phyloP scores from a whole-genome alignment of 148 eudicot species.

The Chenopodium formosanum region DNA sequence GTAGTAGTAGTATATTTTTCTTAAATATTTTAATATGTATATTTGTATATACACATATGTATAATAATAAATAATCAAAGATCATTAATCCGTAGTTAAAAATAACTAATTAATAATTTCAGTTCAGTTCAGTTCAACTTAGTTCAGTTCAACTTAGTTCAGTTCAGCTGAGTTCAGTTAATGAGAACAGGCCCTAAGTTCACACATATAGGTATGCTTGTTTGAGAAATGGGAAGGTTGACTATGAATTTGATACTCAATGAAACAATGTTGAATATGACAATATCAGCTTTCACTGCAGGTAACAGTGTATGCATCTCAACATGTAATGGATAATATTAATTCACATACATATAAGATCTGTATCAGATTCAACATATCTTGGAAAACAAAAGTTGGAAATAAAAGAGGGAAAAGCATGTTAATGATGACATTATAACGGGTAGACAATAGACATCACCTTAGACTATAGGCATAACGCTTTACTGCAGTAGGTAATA shows the following conservation, averaged over 20 bases:
- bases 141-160: no score
- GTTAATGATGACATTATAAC: conserved; percentile 32
- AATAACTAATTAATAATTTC: no score
- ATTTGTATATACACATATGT: no score
- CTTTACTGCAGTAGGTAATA: conserved; percentile 20
- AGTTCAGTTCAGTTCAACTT: no score
- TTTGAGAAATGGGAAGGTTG: no score
- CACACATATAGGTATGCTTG: no score
- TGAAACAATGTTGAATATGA: not conserved
- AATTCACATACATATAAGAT: not conserved
- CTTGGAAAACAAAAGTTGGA: not conserved
- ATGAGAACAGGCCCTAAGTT: no score
- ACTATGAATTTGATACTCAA: not conserved
- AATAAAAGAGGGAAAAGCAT: not conserved
- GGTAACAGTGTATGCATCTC: not conserved
- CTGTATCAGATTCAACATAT: not conserved
- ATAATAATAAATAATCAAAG: no score
- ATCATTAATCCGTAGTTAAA: no score
- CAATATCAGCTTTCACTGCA: not conserved
- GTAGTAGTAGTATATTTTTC: no score
- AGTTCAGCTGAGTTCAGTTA: no score
- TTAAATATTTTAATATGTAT: no score
- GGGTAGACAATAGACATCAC: conserved; percentile 7
- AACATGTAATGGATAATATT: not conserved
- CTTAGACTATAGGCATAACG: not conserved